Evolutionary conservation across 306 rosid genomes (phyloP), one percentile per base, ranked within the genome.

Genomic region (Gastrolobium bilobum): DNA sequence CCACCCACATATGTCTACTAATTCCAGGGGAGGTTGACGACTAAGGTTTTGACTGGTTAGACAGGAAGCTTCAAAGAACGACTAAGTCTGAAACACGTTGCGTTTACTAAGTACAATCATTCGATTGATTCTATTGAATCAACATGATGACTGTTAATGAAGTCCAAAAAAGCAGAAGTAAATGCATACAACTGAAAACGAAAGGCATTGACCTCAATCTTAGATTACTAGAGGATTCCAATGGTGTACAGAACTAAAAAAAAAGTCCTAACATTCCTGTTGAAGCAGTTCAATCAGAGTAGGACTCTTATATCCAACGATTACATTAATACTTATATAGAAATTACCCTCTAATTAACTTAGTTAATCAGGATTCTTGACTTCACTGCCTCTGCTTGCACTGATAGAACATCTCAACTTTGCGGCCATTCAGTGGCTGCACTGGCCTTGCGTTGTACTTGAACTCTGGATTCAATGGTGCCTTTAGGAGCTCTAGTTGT

Each of bases 381-480:
- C 6, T 38, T 38, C 47, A 64, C 52, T 65, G 4, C 11, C 10
- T 33, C 71, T 9, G 5, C 1, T 43, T 8, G 5, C 15, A 40
- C 31, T 14, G 8, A n/a, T 34, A 0, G 10, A 60, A 47, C 31
- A 81, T 6, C 53, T 77, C 79, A 52, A 87, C 51, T 35, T 65
- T 62, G 15, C 91, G 87, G 13, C 87, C 94, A 31, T 84, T 72
- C 3, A 83, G 75, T 35, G 86, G 76, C 59, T 90, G 93, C 34
- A 63, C 3, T 2, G 91, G 93, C 80, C 93, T 82, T 11, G 90
- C 35, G 69, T 90, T 90, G 72, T 79, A 68, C 83, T 87, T 85
- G 82, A 29, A 87, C 3, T 8, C 6, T 3, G 74, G 4, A 2
- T 14, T 6, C 72, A 90, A 20, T 38, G 94, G 91, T 50, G 88